These are phyloP conservation scores for Xerocomellus amylosporus DNA, from an alignment of 768 basidiomycete genomes.

Conservation along the genomic window DNA sequence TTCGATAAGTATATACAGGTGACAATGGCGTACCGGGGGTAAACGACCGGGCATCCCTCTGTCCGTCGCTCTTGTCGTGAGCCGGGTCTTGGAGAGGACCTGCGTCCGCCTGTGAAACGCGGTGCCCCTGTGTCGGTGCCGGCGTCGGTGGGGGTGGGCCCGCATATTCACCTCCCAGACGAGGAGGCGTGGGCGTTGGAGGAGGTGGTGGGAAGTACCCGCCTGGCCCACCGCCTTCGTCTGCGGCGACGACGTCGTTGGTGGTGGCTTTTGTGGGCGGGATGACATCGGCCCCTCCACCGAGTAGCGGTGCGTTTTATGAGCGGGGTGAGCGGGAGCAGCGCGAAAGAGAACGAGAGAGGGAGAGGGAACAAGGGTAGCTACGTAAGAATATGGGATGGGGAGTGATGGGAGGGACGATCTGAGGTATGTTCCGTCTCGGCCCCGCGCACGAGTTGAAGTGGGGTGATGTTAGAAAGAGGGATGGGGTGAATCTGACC, in stretches of 20 bases:
- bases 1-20: too few relatives aligned
- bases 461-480: not conserved
- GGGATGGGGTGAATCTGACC: not conserved
- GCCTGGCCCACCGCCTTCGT: slow-evolving; percentile 21
- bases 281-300: slow-evolving; percentile 24
- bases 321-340: slow-evolving; percentile 23
- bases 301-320: slow-evolving; percentile 30
- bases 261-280: slow-evolving; percentile 1
- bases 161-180: slow-evolving; percentile 33
- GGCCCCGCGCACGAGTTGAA: slow-evolving; percentile 14
- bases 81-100: slow-evolving; percentile 33
- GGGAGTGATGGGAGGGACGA: slow-evolving; percentile 36
- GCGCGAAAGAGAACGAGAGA: slow-evolving; percentile 14
- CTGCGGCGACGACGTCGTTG: slow-evolving; percentile 9
- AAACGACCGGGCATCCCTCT: too few relatives aligned
- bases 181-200: slow-evolving; percentile 1
- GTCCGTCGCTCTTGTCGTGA: slow-evolving; percentile 33
- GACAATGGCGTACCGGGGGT: too few relatives aligned
- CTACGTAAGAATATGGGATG: slow-evolving; percentile 27
- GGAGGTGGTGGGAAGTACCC: slow-evolving; percentile 19
- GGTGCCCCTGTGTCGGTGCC: slow-evolving; percentile 2
- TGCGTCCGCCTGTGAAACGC: slow-evolving; percentile 46
- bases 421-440: slow-evolving; percentile 36
- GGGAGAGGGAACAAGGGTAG: slow-evolving; percentile 37
- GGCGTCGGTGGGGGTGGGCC: not conserved